Base-by-base conservation (phyloP, 257 asterid species). In the Gardenia jasminoides region DNA sequence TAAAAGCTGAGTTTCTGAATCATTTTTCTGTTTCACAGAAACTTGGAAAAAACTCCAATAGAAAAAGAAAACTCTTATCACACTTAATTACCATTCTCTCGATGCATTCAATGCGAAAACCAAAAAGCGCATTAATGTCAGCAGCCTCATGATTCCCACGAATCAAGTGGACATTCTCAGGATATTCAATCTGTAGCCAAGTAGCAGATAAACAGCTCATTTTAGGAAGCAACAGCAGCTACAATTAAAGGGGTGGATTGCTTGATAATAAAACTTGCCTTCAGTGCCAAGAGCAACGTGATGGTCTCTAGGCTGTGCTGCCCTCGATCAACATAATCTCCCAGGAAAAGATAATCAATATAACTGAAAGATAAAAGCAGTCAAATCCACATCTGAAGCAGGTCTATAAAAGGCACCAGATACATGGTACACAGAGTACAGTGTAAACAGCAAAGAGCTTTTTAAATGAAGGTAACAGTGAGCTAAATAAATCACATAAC, bases 81-180 rank as follows among this genome's bases (percentile, higher is more conserved):
- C 58, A 12, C 76, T 43, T 72, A 65, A 83, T 44, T 44, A 10
- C 48, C 48, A 7, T 44, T 10, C 48, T 44, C 84, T 96, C 99
- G 48, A 96, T 93, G 87, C 99, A 96, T 88, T 96, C 99, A 81
- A 96, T 92, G 77, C 99, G 97, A 84, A 96, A 96, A 79, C 99
- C 99, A 85, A 93, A 96, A 59, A 96, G 96, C 56, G 99, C 99
- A 85, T 96, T 96, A 65, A 96, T 96, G 84, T 96, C 99, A 72
- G 99, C 98, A 85, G 97, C 97, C 90, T 96, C 99, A 68, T 96
- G 99, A 85, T 96, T 96, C 66, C 99, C 99, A 56, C 99, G 98
- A 79, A 96, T 96, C 88, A 96, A 86, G 89, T 96, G 98, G 72
- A 96, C 92, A 79, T 90, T 91, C n/a, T 93, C 97, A 8, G 99